Evolutionary conservation across 345 rosid species (phyloP), one percentile per base, ranked within the genome.

Genomic region (Raphanus raphanistrum): DNA sequence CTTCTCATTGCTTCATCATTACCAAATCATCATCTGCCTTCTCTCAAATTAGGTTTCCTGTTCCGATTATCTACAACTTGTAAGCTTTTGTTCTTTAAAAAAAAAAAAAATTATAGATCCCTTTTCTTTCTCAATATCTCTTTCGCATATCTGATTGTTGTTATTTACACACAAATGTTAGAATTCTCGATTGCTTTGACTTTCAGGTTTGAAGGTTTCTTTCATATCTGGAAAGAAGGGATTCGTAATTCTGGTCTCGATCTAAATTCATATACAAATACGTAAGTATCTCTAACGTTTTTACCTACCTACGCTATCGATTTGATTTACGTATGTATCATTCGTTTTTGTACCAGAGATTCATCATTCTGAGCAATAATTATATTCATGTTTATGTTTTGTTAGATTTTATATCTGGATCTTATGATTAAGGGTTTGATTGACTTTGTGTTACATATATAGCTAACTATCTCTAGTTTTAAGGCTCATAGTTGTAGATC

Each of bases 1-100:
- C 82, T 3, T 61, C 75, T 79, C 82, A 67, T 79, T 74, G 82
- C 72, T 8, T 32, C 82, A 74, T 80, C 63, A 80, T 80, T 80
- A 80, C 79, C 82, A 79, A 79, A 79, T 74, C 68, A 68, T 15
- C 1, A 3, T 43, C 50, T 31, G 1, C 70, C 12, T 17, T 29
- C 70, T 62, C 82, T 73, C 78, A 62, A 73, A 79, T 69, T 74
- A 69, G 71, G 79, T 54, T 54, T 33, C 10, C 45, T 9, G 13
- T 43, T 43, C 43, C 58, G 48, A 13, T 68, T 65, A 60, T 79
- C 74, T 50, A 1, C 0, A 69, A 63, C 76, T 69, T 63, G 82
- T 80, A 52, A 74, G 79, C 57, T 62, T 55, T 48, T 1, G 29
- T 28, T 28, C 29, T 28, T 28, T 28, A 2, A 3, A 28, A 2